Evolutionary conservation across 768 basidiomycete genomes (phyloP), one percentile per base, ranked within the genome.

Genomic region (Rhodosporidiobolus sp.): DNA sequence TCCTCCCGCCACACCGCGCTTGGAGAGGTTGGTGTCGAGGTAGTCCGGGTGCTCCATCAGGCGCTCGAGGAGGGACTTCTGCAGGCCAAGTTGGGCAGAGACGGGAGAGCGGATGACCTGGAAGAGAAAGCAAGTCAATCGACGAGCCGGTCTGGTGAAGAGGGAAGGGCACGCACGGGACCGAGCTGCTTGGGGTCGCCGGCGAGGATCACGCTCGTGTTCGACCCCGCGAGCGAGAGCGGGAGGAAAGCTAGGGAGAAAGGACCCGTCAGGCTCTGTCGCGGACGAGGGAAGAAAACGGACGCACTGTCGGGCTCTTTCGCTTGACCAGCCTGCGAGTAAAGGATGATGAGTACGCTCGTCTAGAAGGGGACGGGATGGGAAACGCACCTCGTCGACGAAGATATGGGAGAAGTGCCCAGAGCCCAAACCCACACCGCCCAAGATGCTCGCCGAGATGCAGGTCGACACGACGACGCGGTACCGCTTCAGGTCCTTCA

Each of bases 141-240:
- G 8, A 12, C 7, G 43, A 7, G 34, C 22, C 26, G 19, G 14
- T 0, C 12, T 28, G 32, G 56, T 8, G 19, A 32, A 26, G n/a
- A 12, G 17, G 28, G 28, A 9, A 43, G 2, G 3, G 14, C 8
- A 14, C 38, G 38, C 56, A 80, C 76, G 0, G 82, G 80, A 9
- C 81, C 81, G 16, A 82, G 78, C 74, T 82, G 82, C 43, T 81
- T 77, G 9, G 76, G 66, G 65, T 82, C 82, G 35, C 81, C 82
- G 34, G 78, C 79, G 9, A 82, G 76, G 8, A 79, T 63, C 6
- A 81, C 63, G 26, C 76, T 64, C 12, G 79, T 76, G 20, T 55
- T 17, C 4, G 38, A 5, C 17, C 19, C 62, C 1, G 72, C 72
- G 34, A 65, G 38, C 10, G 46, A 50, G 19, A 73, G 26, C 1